Percentiles rank a stretch among this genome's conserved stretches.
Evolutionary conservation across 495 filamentous ascomycete species (phyloP).

Genomic region (Xylaria nigripes): DNA sequence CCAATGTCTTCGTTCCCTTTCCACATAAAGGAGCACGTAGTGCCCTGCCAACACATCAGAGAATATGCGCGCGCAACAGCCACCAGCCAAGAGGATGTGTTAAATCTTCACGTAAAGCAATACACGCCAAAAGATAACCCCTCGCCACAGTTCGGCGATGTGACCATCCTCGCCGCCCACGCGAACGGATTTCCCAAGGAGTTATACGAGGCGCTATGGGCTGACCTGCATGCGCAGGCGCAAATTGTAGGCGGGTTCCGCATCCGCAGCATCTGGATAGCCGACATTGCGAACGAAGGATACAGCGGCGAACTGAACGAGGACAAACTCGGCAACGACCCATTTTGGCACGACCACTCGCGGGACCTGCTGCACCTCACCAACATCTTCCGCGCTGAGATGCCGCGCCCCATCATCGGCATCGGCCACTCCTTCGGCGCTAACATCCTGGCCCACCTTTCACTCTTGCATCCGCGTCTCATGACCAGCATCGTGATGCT

Average conservation of each 20-base stretch:
- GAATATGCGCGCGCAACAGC: constrained; percentile 62
- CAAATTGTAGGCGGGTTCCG: constrained; percentile 48
- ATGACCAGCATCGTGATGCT: constrained; percentile 68
- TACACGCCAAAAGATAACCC: constrained; percentile 66
- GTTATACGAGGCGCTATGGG: constrained; percentile 84
- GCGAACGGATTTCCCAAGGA: constrained; percentile 94
- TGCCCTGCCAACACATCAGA: constrained; percentile 61
- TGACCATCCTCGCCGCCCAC: constrained; percentile 77
- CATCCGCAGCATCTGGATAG: constrained; percentile 78
- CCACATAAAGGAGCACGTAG: constrained; percentile 47
- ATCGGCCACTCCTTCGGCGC: constrained; percentile 88
- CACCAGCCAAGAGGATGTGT: constrained; percentile 51
- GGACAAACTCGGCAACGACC: constrained; percentile 65
- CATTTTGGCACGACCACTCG: constrained; percentile 78
- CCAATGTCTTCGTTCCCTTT: constrained; percentile 20
- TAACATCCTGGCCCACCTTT: constrained; percentile 51
- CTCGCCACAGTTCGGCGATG: constrained; percentile 56
- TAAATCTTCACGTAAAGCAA: constrained; percentile 71
- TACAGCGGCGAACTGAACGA: constrained; percentile 71
- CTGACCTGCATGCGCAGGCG: constrained; percentile 54
- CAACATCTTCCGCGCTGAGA: constrained; percentile 71
- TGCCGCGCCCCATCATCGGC: constrained; percentile 83
- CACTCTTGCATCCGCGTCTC: constrained; percentile 75
- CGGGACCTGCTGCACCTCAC: constrained; percentile 82
- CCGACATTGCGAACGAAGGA: constrained; percentile 72